Evolutionary conservation across 768 basidiomycete species (phyloP).

Genomic region (Leccinum incarnatum): DNA sequence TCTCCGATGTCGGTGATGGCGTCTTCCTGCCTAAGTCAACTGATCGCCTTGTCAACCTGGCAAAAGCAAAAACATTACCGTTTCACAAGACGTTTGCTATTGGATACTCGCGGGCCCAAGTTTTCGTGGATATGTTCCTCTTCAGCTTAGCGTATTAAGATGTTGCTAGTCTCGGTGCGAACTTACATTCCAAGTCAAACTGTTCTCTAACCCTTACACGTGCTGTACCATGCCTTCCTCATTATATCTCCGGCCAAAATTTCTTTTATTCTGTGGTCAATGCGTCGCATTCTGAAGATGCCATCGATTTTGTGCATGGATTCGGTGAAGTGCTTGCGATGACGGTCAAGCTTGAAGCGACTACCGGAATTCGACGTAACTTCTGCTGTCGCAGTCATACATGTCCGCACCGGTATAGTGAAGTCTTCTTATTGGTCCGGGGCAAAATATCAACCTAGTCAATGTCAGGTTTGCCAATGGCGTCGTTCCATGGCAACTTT

Average conservation of each 20-base stretch:
- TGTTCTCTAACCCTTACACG: background rate
- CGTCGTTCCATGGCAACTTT: constrained; percentile 98
- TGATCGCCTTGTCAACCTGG: constrained; percentile 93
- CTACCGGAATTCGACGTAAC: too few relatives aligned
- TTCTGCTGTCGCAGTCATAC: constrained; percentile 68
- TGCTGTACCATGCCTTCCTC: constrained; percentile 76
- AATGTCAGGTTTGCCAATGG: constrained; percentile 78
- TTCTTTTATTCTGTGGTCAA: constrained; percentile 99
- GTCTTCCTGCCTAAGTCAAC: constrained; percentile 97
- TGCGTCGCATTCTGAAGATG: constrained; percentile 90
- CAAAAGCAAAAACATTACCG: constrained; percentile 77
- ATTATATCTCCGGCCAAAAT: constrained; percentile 97
- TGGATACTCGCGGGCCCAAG: constrained; percentile 94
- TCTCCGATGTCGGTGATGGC: constrained; percentile 87
- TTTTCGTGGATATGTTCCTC: constrained; percentile 99
- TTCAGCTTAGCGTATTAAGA: constrained; percentile 94
- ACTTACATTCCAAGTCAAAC: background rate
- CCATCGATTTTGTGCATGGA: constrained; percentile 97
- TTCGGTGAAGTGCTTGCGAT: constrained; percentile 90
- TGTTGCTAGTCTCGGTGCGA: constrained; percentile 82
- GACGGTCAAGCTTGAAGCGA: constrained; percentile 84
- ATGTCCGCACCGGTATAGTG: constrained; percentile 87
- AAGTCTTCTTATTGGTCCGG: background rate
- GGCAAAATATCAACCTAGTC: background rate
- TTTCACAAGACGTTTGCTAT: constrained; percentile 99